Evolutionary conservation across 805 yeast species (phyloP).

Genomic region (Sungouiozyma ichnusensis): DNA sequence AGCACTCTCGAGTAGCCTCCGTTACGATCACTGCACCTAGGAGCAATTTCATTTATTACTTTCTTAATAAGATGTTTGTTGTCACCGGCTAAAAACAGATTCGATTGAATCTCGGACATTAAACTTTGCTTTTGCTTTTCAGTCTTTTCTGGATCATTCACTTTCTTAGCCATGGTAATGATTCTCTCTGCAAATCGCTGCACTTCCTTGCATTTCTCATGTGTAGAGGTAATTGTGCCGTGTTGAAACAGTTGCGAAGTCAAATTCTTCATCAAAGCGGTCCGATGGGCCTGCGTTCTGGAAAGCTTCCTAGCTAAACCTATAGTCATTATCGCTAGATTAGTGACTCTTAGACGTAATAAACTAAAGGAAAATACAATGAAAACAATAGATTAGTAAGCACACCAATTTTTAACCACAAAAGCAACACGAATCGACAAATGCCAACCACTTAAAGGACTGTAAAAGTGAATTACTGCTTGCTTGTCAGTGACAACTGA

Average conservation of each 20-base stretch:
- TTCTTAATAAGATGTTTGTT: constrained; percentile 46
- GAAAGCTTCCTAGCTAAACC: constrained; percentile 25
- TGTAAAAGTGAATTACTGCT: not conserved
- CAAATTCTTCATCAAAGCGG: constrained; percentile 51
- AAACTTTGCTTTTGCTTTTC: not conserved
- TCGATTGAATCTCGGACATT: constrained; percentile 29
- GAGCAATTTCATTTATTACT: constrained; percentile 51
- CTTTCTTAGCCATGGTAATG: constrained; percentile 47
- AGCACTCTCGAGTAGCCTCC: constrained; percentile 85
- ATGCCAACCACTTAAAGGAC: not conserved
- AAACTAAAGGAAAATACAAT: too few species aligned
- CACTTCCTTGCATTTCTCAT: constrained; percentile 64
- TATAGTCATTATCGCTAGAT: constrained; percentile 15
- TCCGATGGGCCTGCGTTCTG: constrained; percentile 41
- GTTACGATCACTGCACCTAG: constrained; percentile 49
- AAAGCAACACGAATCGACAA: not conserved
- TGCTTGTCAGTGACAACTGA: not conserved
- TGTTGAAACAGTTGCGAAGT: constrained; percentile 59
- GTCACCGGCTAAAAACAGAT: constrained; percentile 37
- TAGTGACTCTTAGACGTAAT: too few species aligned
- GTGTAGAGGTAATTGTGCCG: constrained; percentile 63
- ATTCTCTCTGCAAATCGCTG: constrained; percentile 53
- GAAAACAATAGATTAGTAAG: too few species aligned
- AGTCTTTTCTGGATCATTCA: constrained; percentile 8
- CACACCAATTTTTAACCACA: not conserved